These are phyloP conservation scores for Chaetomiaceae sp. DNA, from an alignment of 2,329 filamentous ascomycete genomes.

Conservation along the genomic window DNA sequence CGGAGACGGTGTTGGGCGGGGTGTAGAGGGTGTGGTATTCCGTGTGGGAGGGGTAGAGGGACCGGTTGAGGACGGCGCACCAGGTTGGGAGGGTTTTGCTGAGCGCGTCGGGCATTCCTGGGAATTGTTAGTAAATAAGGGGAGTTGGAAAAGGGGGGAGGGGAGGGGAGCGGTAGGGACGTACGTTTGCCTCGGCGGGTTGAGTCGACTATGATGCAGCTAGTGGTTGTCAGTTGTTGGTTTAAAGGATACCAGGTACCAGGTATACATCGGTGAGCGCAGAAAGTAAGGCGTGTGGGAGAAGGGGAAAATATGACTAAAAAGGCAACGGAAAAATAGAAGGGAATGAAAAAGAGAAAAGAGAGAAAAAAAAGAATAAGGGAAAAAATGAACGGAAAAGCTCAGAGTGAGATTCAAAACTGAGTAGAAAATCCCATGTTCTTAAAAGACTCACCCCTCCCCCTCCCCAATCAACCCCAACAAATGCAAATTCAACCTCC, in stretches of 20 bases:
- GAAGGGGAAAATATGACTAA: too few relatives aligned
- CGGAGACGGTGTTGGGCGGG: constrained; percentile 66
- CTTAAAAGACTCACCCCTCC: constrained; percentile 57
- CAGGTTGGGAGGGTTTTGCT: constrained; percentile 93
- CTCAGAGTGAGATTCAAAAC: not conserved
- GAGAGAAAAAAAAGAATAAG: not conserved
- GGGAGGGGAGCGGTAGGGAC: constrained; percentile 24
- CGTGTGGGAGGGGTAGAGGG: constrained; percentile 60
- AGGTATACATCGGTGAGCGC: too few relatives aligned
- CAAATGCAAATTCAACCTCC: constrained; percentile 80
- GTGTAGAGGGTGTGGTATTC: constrained; percentile 56
- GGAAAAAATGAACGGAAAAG: not conserved
- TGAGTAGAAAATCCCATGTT: not conserved
- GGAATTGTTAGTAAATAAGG: not conserved
- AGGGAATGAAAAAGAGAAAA: not conserved
- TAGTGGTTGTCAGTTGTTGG: constrained; percentile 27
- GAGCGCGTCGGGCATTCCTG: constrained; percentile 87
- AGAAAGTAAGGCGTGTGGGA: too few relatives aligned
- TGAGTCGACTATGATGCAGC: constrained; percentile 84
- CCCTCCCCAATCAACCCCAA: constrained; percentile 60
- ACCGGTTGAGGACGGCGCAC: constrained; percentile 79
- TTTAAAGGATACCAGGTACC: not conserved
- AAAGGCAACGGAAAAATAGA: too few relatives aligned
- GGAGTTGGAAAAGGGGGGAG: not conserved
- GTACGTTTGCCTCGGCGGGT: constrained; percentile 82